Conservation (phyloP, 2,329 filamentous ascomycete species). For the Cladobotryum mycophilum region DNA sequence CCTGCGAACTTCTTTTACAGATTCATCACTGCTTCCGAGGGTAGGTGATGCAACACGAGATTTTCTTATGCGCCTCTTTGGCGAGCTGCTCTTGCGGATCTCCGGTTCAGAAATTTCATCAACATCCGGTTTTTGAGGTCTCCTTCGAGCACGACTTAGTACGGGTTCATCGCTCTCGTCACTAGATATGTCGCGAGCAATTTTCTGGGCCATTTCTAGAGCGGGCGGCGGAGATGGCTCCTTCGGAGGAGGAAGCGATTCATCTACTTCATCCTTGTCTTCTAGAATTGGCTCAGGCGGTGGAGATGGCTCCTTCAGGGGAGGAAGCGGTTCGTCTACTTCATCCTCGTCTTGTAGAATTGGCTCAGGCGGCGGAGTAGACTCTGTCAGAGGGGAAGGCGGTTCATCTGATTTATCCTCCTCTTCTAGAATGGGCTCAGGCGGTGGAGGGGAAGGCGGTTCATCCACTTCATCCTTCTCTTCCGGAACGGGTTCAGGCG, state of each 20-base stretch:
- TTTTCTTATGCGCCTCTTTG: background rate
- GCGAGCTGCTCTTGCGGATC: background rate
- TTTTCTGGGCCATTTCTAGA: background rate
- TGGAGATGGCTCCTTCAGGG: no score
- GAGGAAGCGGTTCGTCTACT: no score
- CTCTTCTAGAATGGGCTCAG: no score
- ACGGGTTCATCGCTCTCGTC: conserved; percentile 4
- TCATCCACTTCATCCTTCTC: no score
- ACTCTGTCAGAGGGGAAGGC: background rate
- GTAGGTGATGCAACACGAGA: no score
- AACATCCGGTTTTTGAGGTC: background rate
- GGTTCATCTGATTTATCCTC: background rate
- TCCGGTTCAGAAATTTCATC: background rate
- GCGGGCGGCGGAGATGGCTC: background rate
- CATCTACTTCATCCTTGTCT: background rate
- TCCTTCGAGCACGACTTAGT: background rate
- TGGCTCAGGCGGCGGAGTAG: background rate
- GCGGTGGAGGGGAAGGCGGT: no score
- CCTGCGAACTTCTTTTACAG: no score
- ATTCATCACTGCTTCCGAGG: no score
- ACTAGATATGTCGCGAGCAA: background rate
- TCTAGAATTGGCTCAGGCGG: no score
- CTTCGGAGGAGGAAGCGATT: background rate
- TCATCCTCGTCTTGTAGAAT: no score
- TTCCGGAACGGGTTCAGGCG: no score